phyloP scores from a whole-genome alignment of 345 rosid species.

The Mercurialis annua region DNA sequence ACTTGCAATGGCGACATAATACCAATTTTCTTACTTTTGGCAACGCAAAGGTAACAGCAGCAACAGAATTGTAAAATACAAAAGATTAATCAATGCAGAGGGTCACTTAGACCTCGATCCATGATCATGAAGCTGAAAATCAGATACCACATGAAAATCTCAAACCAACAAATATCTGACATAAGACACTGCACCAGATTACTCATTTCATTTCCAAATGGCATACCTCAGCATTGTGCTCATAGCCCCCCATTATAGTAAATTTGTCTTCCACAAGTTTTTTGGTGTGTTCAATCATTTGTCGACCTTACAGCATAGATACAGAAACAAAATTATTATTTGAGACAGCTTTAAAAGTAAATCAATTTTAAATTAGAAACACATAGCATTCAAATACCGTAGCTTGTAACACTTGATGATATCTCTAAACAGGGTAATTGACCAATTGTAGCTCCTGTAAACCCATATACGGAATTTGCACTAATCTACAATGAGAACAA shows the following conservation, averaged over 20 bases:
- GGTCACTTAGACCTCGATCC: background rate
- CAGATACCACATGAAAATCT: background rate
- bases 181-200: background rate
- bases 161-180: background rate
- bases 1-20: background rate
- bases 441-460: constrained; percentile 93
- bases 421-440: constrained; percentile 94
- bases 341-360: no score
- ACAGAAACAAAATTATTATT: constrained; percentile 1
- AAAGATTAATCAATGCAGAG: background rate
- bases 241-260: constrained; percentile 67
- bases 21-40: background rate
- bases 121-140: constrained; percentile 1
- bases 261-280: constrained; percentile 87
- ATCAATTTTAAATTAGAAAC: background rate
- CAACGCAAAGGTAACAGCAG: background rate
- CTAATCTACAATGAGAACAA: constrained; percentile 55
- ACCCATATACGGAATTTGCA: constrained; percentile 97
- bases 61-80: constrained; percentile 4
- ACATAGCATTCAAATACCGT: constrained; percentile 46
- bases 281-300: constrained; percentile 97
- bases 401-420: constrained; percentile 98
- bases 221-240: constrained; percentile 81
- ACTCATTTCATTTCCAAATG: background rate
- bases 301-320: constrained; percentile 61